Evolutionary conservation across 768 basidiomycete genomes (phyloP).

Genomic region (Lentinula aciculospora): DNA sequence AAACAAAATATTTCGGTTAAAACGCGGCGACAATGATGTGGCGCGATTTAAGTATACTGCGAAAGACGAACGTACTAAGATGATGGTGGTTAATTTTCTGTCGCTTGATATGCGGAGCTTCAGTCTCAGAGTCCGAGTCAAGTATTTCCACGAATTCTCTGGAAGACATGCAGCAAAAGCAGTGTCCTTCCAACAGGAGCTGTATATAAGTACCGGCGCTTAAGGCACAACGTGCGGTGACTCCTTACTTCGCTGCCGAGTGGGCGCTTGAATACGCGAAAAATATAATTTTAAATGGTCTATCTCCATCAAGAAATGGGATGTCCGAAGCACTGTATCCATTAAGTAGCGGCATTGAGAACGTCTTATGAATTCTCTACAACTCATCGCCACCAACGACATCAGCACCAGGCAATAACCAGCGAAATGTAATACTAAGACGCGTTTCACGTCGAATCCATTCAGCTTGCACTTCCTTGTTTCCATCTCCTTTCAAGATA

Average conservation of each 20-base stretch:
- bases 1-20: neutral
- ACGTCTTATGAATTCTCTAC: no score
- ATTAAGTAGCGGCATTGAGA: no score
- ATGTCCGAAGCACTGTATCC: no score
- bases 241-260: no score
- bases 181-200: neutral
- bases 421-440: conserved; percentile 83
- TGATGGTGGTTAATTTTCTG: conserved; percentile 26
- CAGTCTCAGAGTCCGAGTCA: conserved; percentile 17
- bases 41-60: neutral
- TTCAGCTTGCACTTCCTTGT: neutral
- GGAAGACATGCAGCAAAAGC: neutral
- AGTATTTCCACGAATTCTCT: conserved; percentile 12
- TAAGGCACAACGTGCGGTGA: no score
- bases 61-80: conserved; percentile 2
- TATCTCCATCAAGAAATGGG: no score
- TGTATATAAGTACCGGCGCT: no score
- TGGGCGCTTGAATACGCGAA: no score
- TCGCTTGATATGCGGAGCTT: conserved; percentile 19
- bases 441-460: conserved; percentile 51
- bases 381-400: conserved; percentile 53
- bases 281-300: no score
- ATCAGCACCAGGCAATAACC: conserved; percentile 82
- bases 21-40: neutral
- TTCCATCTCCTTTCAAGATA: neutral